These are phyloP conservation scores for Acorus gramineus DNA, from an alignment of 106 monocot species.

Conservation along the genomic window DNA sequence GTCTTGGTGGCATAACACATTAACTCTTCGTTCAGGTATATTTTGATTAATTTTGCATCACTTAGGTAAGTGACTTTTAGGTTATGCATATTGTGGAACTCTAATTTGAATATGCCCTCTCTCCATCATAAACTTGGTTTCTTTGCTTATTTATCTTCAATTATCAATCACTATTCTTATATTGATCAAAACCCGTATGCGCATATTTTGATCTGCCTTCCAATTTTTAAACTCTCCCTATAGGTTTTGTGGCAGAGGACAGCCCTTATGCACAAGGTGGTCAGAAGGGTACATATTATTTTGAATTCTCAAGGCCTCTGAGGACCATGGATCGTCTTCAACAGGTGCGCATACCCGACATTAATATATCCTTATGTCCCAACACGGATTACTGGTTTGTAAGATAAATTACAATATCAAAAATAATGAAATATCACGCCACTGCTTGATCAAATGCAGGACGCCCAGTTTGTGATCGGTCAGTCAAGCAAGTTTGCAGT, in stretches of 20 bases:
- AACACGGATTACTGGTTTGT: background rate
- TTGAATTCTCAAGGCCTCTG: constrained; percentile 91
- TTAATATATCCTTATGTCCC: background rate
- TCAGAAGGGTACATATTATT: constrained; percentile 83
- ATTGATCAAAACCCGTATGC: too few species aligned
- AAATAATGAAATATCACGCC: background rate
- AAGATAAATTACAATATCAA: background rate
- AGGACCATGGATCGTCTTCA: constrained; percentile 87
- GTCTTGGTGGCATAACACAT: constrained; percentile 87
- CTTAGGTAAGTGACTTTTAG: too few species aligned
- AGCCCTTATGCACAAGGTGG: constrained; percentile 70
- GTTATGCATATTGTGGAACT: too few species aligned
- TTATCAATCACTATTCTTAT: too few species aligned
- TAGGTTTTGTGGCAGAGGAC: constrained; percentile 76
- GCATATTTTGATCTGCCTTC: background rate
- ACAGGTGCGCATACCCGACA: constrained; percentile 36
- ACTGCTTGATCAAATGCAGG: constrained; percentile 32
- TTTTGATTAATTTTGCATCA: too few species aligned
- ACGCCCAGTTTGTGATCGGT: constrained; percentile 83
- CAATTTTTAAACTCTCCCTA: background rate
- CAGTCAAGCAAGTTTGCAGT: constrained; percentile 58
- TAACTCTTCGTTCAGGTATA: constrained; percentile 56
- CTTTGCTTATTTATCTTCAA: background rate
- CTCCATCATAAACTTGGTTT: background rate
- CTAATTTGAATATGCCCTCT: too few species aligned